A percentile compares a stretch with the other conserved stretches of the same genome.
Conservation (phyloP, 768 basidiomycete species). For the Galerina sulciceps region DNA sequence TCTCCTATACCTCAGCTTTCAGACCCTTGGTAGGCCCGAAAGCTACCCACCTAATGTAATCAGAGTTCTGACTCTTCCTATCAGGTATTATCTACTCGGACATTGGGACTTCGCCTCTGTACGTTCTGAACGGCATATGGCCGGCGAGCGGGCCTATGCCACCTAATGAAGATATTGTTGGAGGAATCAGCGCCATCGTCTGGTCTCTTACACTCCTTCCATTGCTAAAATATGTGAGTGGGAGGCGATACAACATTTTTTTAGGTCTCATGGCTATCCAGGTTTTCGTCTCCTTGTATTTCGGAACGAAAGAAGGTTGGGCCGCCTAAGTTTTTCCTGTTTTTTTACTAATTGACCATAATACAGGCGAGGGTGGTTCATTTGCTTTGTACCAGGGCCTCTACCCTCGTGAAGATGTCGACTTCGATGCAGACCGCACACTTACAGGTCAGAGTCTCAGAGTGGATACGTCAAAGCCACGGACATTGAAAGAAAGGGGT, state of each 20-base stretch:
- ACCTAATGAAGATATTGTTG: constrained; percentile 62
- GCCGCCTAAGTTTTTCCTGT: constrained; percentile 4
- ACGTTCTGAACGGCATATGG: constrained; percentile 71
- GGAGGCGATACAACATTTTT: not conserved
- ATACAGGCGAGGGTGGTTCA: constrained; percentile 65
- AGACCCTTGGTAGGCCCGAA: constrained; percentile 31
- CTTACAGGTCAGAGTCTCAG: constrained; percentile 49
- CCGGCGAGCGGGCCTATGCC: constrained; percentile 50
- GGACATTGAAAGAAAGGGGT: constrained; percentile 32
- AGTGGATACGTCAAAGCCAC: constrained; percentile 14
- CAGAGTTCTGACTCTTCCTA: not conserved
- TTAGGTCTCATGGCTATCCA: constrained; percentile 16
- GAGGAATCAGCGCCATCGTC: constrained; percentile 63
- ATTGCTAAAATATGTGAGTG: constrained; percentile 63
- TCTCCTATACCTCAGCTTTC: constrained; percentile 36
- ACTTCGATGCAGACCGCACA: constrained; percentile 54
- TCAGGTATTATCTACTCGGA: constrained; percentile 55
- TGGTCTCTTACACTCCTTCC: constrained; percentile 69
- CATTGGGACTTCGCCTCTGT: constrained; percentile 65
- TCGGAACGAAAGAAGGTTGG: constrained; percentile 52
- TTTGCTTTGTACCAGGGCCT: constrained; percentile 69
- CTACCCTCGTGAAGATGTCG: constrained; percentile 51
- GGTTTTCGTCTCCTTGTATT: constrained; percentile 48
- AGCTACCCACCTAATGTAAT: not conserved
- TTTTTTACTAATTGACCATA: not conserved